A percentile compares a stretch with the other conserved stretches of the same genome.
These are phyloP conservation scores for Leccinum subtestaceum DNA, from an alignment of 768 basidiomycete genomes.

Conservation along the genomic window DNA sequence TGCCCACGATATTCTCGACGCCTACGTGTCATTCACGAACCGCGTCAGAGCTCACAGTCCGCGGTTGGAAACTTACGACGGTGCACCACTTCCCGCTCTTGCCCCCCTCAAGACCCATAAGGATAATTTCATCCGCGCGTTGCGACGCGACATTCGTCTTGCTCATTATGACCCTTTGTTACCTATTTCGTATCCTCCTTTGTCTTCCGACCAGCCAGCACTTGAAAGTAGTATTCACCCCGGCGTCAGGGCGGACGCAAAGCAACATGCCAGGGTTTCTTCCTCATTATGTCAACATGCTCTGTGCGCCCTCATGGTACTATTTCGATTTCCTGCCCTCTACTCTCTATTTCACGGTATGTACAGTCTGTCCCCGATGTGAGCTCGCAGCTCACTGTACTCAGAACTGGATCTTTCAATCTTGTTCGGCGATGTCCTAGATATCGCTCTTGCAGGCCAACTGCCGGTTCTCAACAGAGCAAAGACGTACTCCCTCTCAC, in stretches of 20 bases:
- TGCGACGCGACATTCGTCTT: slow-evolving; percentile 53
- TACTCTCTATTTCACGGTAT: slow-evolving; percentile 48
- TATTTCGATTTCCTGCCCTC: slow-evolving; percentile 48
- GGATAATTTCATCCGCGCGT: slow-evolving; percentile 35
- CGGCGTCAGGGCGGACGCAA: slow-evolving; percentile 33
- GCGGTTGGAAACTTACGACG: slow-evolving; percentile 2
- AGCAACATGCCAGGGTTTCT: slow-evolving; percentile 40
- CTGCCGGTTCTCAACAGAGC: slow-evolving; percentile 39
- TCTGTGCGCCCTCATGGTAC: slow-evolving; percentile 47
- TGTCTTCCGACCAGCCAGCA: slow-evolving; percentile 1
- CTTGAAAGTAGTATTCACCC: slow-evolving; percentile 2
- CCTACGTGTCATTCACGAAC: slow-evolving; percentile 51
- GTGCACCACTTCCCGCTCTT: slow-evolving; percentile 20
- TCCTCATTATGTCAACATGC: slow-evolving; percentile 52
- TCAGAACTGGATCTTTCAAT: slow-evolving; percentile 44
- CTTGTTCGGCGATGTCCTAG: slow-evolving; percentile 45
- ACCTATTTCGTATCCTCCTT: slow-evolving; percentile 7
- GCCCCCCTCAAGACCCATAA: slow-evolving; percentile 34
- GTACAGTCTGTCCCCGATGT: slow-evolving; percentile 18
- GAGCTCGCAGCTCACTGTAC: neutral
- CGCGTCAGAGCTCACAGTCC: slow-evolving; percentile 35
- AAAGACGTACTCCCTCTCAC: slow-evolving; percentile 46
- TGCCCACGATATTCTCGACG: slow-evolving; percentile 57
- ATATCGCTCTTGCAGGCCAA: slow-evolving; percentile 35
- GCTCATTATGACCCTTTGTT: slow-evolving; percentile 37